Evolutionary conservation across 306 rosid genomes (phyloP).

Genomic region (Prosopis cineraria): DNA sequence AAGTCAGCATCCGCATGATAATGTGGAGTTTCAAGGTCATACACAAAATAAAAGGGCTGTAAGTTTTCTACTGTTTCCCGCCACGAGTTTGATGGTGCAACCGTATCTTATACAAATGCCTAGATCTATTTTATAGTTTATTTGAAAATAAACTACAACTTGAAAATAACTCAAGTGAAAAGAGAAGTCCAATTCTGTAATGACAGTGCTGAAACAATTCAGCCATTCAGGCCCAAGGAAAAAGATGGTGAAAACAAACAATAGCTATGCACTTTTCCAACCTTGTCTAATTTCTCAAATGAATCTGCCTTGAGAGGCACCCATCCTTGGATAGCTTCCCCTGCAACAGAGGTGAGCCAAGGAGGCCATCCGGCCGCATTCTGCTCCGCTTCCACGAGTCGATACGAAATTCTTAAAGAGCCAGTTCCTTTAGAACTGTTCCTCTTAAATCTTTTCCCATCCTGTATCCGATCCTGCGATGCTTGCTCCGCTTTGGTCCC

Average conservation of each 20-base stretch:
- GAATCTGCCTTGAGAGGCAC: constrained; percentile 82
- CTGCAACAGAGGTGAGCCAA: constrained; percentile 83
- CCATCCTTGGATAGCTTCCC: constrained; percentile 89
- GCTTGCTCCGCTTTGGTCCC: constrained; percentile 37
- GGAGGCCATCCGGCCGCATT: constrained; percentile 97
- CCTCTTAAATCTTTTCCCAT: constrained; percentile 29
- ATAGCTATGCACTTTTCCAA: neutral
- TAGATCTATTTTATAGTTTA: neutral
- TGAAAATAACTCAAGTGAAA: neutral
- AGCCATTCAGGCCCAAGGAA: neutral
- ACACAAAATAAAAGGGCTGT: neutral
- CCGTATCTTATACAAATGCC: neutral
- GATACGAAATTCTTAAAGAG: constrained; percentile 46
- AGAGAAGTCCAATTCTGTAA: neutral
- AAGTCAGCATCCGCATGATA: neutral
- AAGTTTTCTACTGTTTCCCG: neutral
- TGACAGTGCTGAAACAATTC: neutral
- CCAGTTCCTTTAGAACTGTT: constrained; percentile 43
- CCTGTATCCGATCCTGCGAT: constrained; percentile 44
- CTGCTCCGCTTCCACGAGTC: constrained; percentile 73
- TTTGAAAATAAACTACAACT: too few relatives aligned
- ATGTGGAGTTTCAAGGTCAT: neutral
- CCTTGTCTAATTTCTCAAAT: constrained; percentile 93
- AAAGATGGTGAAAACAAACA: neutral
- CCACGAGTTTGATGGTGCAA: neutral